Conservation (phyloP, 495 filamentous ascomycete genomes). For the Podospora sp. region DNA sequence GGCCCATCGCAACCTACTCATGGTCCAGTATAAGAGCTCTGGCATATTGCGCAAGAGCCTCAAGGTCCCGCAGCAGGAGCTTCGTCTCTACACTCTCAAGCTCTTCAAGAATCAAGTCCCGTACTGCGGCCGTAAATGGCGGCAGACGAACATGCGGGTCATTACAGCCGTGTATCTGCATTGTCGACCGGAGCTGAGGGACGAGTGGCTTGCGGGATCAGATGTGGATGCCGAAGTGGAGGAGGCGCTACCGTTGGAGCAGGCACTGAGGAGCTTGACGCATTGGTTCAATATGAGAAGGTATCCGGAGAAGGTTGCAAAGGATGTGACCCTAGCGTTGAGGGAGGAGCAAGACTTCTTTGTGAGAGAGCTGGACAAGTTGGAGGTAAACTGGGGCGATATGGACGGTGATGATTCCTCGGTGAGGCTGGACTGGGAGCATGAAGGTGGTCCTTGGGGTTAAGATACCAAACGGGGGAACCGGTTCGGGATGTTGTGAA, state of each 20-base stretch:
- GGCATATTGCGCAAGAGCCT: constrained; percentile 86
- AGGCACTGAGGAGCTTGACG: constrained; percentile 81
- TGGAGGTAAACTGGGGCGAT: constrained; percentile 45
- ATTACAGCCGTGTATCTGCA: constrained; percentile 96
- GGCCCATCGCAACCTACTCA: constrained; percentile 86
- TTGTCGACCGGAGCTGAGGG: constrained; percentile 86
- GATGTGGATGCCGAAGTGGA: constrained; percentile 93
- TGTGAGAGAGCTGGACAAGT: constrained; percentile 78
- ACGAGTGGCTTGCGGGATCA: constrained; percentile 91
- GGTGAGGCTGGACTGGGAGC: constrained; percentile 16
- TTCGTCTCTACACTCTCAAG: constrained; percentile 93
- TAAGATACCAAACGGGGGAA: neutral
- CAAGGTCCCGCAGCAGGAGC: constrained; percentile 82
- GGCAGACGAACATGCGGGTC: constrained; percentile 96
- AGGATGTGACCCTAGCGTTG: constrained; percentile 61
- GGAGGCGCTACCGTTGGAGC: constrained; percentile 85
- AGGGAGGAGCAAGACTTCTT: constrained; percentile 91
- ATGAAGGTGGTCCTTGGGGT: constrained; percentile 5
- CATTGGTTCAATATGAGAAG: constrained; percentile 88
- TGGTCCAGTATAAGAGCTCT: constrained; percentile 92
- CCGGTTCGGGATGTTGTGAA: neutral
- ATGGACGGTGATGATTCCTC: constrained; percentile 24
- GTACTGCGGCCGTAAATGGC: constrained; percentile 97
- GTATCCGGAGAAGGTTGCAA: constrained; percentile 81
- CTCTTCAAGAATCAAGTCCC: constrained; percentile 98